Base-by-base conservation (phyloP, 192 early-diverging fungal species). In the Chytriomyces hyalinus region DNA sequence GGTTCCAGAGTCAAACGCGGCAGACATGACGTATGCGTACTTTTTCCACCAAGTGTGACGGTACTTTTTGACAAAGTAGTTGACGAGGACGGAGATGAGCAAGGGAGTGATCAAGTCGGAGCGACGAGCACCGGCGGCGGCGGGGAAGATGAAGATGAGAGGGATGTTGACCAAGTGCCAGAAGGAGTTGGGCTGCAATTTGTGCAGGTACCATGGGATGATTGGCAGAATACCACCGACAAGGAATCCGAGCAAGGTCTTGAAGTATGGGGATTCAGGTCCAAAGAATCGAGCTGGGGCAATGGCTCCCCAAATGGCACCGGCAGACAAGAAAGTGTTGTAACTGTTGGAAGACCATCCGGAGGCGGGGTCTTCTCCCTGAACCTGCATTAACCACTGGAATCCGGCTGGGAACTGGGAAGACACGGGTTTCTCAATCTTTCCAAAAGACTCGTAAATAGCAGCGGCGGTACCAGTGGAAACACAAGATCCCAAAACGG, bases 1-100 rank as follows among this genome's bases (percentile, higher is more conserved):
- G 9, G 85, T 79, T 47, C 90, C 90, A 20, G 82, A 82, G 78
- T 92, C 91, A 66, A 84, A 73, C 43, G 71, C 89, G 51, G 88
- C 88, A 26, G 88, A 90, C 20, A 90, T 80, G 28, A 91, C 82
- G 78, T 91, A 92, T 79, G 89, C 91, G 81, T 91, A 92, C 74
- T 86, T 86, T 26, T 68, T 49, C 87, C 89, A 90, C 89, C 89
- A 89, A 36, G n/a, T 36, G 15, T 15, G 64, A 15, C 64, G 15
- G 64, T 24, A 28, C 36, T 65, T 65, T 28, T 65, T 65, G 2
- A 65, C 26, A 65, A 24, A 65, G 64, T 65, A 65, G 64, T 65
- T 65, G 15, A 65, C 64, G 64, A 65, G 15, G n/a, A 65, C 28
- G 6, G 20, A n/a, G 3, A 65, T 28, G 64, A 5, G 2, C 3